Evolutionary conservation across 1,284 basidiomycete genomes (phyloP), one percentile per base, ranked within the genome.

Genomic region (Heliocybe sulcata): DNA sequence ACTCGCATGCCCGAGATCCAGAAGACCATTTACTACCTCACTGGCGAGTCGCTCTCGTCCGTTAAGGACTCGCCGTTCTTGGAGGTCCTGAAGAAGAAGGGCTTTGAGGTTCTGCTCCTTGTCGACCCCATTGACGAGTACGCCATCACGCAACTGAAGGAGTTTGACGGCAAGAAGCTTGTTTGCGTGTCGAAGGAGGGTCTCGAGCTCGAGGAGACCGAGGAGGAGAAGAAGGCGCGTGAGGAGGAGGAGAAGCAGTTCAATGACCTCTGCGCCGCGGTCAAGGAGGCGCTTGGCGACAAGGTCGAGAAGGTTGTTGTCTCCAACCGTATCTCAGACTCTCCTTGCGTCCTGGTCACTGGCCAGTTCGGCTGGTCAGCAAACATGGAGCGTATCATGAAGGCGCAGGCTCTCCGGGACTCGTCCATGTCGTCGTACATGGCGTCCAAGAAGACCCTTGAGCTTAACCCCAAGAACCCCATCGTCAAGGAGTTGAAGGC

Each of bases 301-400:
- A 97, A 96, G 82, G 96, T 99, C 63, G 97, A 99, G 85, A 99
- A 99, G 85, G 97, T 99, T 35, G 85, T 98, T 61, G 82, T 98
- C 65, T 98, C 97, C 54, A 98, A 97, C 87, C 94, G 96, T 74
- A 95, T 98, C 79, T 82, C 84, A 67, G 92, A 96, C 75, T 97
- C 94, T 26, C 94, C 94, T 56, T 96, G 93, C 68, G 93, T 97
- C 45, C 88, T 97, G 67, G 96, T 98, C 69, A 98, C 97, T 61
- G 96, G 95, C 60, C 94, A 98, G 72, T 99, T 98, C 72, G 95
- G 96, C 59, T 99, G 97, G 97, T 98, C 94, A 50, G 94, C 95
- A 61, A 98, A 98, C 85, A 98, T 98, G 95, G 93, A 98, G 76
- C 91, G 96, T 72, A 98, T 99, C 82, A 99, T 99, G 97, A 98